phyloP scores from a whole-genome alignment of 176 grass and related monocot species.

The Panicum miliaceum region DNA sequence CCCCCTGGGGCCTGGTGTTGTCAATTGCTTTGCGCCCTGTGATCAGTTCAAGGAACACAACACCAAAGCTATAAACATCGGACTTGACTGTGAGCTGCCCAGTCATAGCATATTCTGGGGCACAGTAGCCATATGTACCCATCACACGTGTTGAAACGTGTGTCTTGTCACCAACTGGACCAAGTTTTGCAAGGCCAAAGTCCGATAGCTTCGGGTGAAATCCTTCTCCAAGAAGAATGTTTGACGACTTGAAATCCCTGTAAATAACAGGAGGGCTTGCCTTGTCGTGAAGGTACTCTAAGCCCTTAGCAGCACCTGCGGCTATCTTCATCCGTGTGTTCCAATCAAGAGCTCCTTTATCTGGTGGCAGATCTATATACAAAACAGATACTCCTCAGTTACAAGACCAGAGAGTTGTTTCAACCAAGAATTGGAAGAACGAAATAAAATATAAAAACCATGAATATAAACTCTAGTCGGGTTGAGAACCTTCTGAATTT shows the following conservation, averaged over 20 bases:
- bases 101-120: conserved; percentile 95
- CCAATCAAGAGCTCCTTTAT: conserved; percentile 88
- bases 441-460: conserved; percentile 6
- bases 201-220: conserved; percentile 87
- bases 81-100: conserved; percentile 89
- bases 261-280: conserved; percentile 86
- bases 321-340: conserved; percentile 94
- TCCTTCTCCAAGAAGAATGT: conserved; percentile 87
- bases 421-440: background rate
- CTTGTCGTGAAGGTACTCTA: conserved; percentile 93
- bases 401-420: background rate
- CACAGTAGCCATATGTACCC: conserved; percentile 93
- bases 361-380: conserved; percentile 71
- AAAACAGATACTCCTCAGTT: conserved; percentile 16
- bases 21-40: conserved; percentile 91
- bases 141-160: conserved; percentile 93
- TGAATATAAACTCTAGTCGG: background rate
- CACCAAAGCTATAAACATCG: conserved; percentile 91
- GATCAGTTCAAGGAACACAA: conserved; percentile 91
- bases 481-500: background rate
- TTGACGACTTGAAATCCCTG: conserved; percentile 90
- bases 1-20: conserved; percentile 64
- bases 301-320: conserved; percentile 88
- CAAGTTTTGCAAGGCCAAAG: conserved; percentile 90
- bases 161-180: conserved; percentile 92